Conservation (phyloP, 768 basidiomycete species). For the Rhodosporidiobolus odoratus region DNA sequence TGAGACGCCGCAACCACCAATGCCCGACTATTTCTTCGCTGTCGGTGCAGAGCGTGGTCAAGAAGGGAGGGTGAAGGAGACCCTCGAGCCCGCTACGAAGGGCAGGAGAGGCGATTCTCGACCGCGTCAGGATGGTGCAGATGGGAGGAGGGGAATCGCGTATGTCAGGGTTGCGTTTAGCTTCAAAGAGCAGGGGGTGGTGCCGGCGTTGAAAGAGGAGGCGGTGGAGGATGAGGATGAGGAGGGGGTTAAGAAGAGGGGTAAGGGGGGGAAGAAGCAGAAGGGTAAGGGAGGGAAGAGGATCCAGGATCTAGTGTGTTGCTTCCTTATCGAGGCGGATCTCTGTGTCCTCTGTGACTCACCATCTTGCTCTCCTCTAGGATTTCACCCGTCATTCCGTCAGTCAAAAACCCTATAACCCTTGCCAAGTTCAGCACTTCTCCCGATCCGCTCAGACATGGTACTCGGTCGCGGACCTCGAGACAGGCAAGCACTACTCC, state of each 20-base stretch:
- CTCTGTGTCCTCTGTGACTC: not conserved
- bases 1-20: not conserved
- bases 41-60: not conserved
- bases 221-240: not conserved
- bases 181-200: not conserved
- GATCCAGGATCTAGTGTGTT: not conserved
- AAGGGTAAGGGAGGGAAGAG: not conserved
- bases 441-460: not conserved
- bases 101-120: not conserved
- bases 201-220: not conserved
- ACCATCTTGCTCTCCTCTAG: not conserved
- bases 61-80: not conserved
- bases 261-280: not conserved
- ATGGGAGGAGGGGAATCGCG: not conserved
- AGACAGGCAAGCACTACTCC: not conserved
- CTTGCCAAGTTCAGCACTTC: conserved; percentile 7
- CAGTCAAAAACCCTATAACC: conserved; percentile 1
- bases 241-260: not conserved
- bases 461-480: conserved; percentile 7
- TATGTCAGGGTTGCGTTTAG: conserved; percentile 9
- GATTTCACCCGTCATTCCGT: not conserved
- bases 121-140: not conserved
- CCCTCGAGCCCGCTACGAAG: not conserved
- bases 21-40: conserved; percentile 10
- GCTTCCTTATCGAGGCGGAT: no score